A percentile compares a stretch with the other conserved stretches of the same genome.
These are phyloP conservation scores for Pseudocercospora fijiensis DNA, from an alignment of 2,329 filamentous ascomycete species.

Conservation along the genomic window DNA sequence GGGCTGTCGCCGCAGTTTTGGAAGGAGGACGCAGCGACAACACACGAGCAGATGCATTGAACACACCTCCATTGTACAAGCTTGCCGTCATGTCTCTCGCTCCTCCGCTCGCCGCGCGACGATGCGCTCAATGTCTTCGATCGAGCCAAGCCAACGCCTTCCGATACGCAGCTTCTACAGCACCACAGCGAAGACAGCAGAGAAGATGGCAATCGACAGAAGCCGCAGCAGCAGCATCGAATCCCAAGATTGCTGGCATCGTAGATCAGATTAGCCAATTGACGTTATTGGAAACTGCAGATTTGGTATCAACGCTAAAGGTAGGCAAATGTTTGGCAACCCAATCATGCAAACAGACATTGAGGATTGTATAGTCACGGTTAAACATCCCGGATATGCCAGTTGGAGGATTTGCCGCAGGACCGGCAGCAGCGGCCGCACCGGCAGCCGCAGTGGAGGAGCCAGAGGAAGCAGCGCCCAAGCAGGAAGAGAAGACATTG, in stretches of 20 bases:
- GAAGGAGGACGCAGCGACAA: neutral
- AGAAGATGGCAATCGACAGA: constrained; percentile 90
- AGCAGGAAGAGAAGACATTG: constrained; percentile 88
- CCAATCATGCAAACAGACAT: neutral
- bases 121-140: constrained; percentile 43
- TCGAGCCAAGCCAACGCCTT: constrained; percentile 27
- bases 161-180: constrained; percentile 31
- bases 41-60: neutral
- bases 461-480: constrained; percentile 84
- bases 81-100: constrained; percentile 45
- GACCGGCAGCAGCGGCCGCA: constrained; percentile 58
- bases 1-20: constrained; percentile 5
- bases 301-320: constrained; percentile 93
- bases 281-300: constrained; percentile 94
- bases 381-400: constrained; percentile 98
- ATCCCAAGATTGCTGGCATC: constrained; percentile 90
- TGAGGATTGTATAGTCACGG: constrained; percentile 62
- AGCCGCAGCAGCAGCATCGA: constrained; percentile 53
- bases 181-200: constrained; percentile 26
- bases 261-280: constrained; percentile 99
- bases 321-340: constrained; percentile 54
- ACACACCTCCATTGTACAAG: neutral
- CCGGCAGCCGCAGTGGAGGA: constrained; percentile 62
- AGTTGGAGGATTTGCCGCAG: constrained; percentile 80
- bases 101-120: constrained; percentile 46